Base-by-base conservation (phyloP, 176 grass and related monocot genomes). In the Oryza meyeriana region DNA sequence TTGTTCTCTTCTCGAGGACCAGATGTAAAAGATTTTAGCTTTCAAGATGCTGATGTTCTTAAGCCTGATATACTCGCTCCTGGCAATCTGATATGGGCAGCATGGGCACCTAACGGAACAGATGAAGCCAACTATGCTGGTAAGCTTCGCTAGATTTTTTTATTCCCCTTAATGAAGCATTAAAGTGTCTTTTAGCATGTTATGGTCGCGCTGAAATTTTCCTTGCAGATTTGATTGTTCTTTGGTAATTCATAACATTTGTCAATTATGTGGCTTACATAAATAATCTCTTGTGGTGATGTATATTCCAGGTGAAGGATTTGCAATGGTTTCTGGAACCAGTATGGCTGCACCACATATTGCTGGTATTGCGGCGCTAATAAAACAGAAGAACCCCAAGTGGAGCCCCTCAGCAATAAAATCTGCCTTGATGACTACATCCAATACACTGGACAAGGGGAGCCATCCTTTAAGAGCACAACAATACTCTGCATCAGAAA, bases 291-390 rank as follows among this genome's bases (percentile, higher is more conserved):
- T 47, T 24, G 12, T 78, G 59, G 35, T 26, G 33, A 68, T 76
- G 0, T 6, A 50, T 55, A 74, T 76, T 68, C 12, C 27, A 99
- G 96, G 96, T 57, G 96, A 99, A 82, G 91, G 93, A 59, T 99
- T 95, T 85, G 96, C 96, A 47, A 95, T 99, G 96, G 70, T 99
- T 79, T 99, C 96, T 83, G 96, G 96, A 81, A 99, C 96, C 20
- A 99, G 96, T 80, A 99, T 99, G 93, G 96, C 96, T 70, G 93
- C 96, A 84, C 96, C 96, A 2, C 96, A 99, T 76, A 99, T 99
- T 74, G 76, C 93, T 66, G 93, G 96, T 44, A 99, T 99, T 79
- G 96, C 96, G 7, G 96, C 96, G 22, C 90, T 99, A 71, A 88
- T 99, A 88, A 99, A 92, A 83, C 96, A 95, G 79, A 95, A 91